Evolutionary conservation across 441 rosid genomes (phyloP), one percentile per base, ranked within the genome.

Genomic region (Omphalea diandra): DNA sequence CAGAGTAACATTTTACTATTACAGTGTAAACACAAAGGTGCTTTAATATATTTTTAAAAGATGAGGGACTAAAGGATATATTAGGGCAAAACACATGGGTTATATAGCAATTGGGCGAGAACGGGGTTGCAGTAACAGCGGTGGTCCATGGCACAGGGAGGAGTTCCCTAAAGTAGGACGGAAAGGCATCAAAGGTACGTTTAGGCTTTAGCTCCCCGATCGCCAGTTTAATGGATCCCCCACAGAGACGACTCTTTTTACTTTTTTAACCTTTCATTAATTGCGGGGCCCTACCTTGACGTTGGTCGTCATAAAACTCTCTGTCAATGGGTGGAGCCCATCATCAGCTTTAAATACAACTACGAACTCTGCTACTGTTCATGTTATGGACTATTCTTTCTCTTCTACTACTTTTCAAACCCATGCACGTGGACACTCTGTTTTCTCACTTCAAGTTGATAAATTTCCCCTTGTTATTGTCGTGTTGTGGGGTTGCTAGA

Each of bases 341-440:
- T 0, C 71, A 8, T 47, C 53, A 7, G 18, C 53, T 55, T 44
- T 64, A 52, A 77, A 70, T 71, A 75, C 78, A 68, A 73, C 76
- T 68, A 41, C 54, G 53, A 4, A 56, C 67, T 61, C 40, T 12
- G 54, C 15, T 31, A 7, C 60, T 69, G 65, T 46, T 40, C 35
- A 43, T 36, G 40, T 73, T 53, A 7, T 7, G 11, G 7, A n/a
- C 8, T 20, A n/a, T n/a, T n/a, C 26, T 5, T 49, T n/a, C 24
- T 2, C 18, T 5, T 49, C 5, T 10, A 38, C 53, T 50, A 70
- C 63, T 69, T n/a, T 75, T 69, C 66, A 29, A 75, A 73, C 7
- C 22, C 56, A 11, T 54, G 68, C 73, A 73, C 73, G 83, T 66
- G 75, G 77, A 69, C 58, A 12, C 53, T 41, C 46, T 41, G n/a